Conservation (phyloP, 345 rosid genomes). For the Fremontodendron californicum region DNA sequence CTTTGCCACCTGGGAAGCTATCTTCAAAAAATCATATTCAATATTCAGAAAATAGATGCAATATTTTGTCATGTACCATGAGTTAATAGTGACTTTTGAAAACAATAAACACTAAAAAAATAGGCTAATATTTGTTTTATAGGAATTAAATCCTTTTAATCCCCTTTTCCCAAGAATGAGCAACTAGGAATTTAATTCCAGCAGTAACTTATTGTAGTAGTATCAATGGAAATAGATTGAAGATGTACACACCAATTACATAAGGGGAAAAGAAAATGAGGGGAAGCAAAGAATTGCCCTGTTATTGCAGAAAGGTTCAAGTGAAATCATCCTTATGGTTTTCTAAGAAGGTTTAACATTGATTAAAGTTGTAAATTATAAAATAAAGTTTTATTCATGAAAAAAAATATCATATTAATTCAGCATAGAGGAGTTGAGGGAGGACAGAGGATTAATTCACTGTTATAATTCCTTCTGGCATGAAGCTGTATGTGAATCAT, state of each 20-base stretch:
- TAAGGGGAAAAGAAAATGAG: not conserved
- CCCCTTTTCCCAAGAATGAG: not conserved
- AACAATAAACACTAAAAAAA: not conserved
- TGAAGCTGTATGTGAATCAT: not conserved
- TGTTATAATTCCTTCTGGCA: not conserved
- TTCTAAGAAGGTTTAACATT: not conserved
- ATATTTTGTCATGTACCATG: not conserved
- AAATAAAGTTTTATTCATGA: not conserved
- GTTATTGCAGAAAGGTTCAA: not conserved
- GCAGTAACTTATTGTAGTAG: not conserved
- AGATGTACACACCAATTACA: not conserved
- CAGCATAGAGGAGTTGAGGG: not conserved
- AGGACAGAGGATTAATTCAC: not conserved
- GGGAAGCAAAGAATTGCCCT: not conserved
- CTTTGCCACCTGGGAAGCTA: not conserved
- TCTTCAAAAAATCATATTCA: not conserved
- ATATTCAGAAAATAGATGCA: not conserved
- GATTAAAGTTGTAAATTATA: not conserved
- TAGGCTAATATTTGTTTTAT: not conserved
- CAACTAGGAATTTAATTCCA: not conserved
- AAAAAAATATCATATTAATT: too few species aligned
- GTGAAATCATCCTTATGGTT: not conserved
- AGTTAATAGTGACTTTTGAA: not conserved
- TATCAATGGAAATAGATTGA: not conserved
- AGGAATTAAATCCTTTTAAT: not conserved